Evolutionary conservation across 192 early-diverging fungal species (phyloP), one percentile per base, ranked within the genome.

Genomic region (Mortierella antarctica): DNA sequence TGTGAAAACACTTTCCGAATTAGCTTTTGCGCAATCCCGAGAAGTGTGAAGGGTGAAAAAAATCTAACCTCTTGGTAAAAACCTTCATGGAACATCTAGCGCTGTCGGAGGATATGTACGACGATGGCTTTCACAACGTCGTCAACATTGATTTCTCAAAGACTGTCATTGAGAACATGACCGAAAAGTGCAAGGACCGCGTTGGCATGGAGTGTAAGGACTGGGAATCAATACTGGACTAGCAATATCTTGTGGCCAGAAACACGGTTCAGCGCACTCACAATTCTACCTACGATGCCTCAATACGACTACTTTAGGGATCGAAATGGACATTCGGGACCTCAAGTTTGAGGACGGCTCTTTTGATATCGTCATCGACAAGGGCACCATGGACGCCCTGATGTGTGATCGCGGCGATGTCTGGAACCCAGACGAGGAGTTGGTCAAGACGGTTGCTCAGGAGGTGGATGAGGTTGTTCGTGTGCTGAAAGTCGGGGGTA

Each of bases 351-450:
- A 82, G 7, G 83, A 86, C 20, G 72, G 66, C 14, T 84, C 88
- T 2, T 92, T 95, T 59, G 94, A 95, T 60, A 82, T 91, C 59
- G 92, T 91, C 0, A 87, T 97, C 44, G 96, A 97, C 85, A 97
- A 97, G 84, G 96, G 86, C 9, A 97, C 95, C 0, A 88, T 97
- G 91, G 96, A 97, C 70, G 95, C 96, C 15, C 88, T 97, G 65
- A 90, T 97, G 90, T 93, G 93, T 58, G 91, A 92, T 54, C 83
- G 92, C 67, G 92, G 94, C 62, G 95, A 97, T 71, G 92, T 93
- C 61, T 96, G 96, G 96, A 89, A 95, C 70, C 96, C 96, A 41
- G 86, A 88, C 44, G 83, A 85, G 47, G 93, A 95, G 60, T 71
- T 94, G 48, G 85, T 91, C 54, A 71, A 84, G 9, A 86, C 91